Base-by-base conservation (phyloP, 495 filamentous ascomycete genomes). In the Polyplosphaeria fusca region DNA sequence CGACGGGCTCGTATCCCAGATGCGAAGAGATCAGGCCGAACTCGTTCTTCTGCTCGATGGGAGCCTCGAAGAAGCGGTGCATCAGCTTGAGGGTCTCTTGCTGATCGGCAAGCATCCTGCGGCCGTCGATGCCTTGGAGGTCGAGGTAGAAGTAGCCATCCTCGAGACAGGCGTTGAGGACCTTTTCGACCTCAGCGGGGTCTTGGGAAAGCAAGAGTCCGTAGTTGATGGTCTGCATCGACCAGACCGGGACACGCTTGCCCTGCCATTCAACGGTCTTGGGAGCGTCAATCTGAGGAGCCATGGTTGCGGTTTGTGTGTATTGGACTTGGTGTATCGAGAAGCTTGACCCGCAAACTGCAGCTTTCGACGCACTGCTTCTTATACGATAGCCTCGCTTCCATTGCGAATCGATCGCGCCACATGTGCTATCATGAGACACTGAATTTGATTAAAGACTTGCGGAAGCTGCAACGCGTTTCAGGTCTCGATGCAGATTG, bases 141-240 rank as follows among this genome's bases (percentile, higher is more conserved):
- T 81, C 74, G 46, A 82, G 76, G 63, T 82, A 77, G 68, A 83
- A 82, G 73, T 78, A 79, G 12, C 79, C 80, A 14, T 74, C 67
- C 13, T 75, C 67, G 56, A 75, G 70, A 65, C 77, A 80, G 41
- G 69, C 71, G 16, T 69, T 61, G 55, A 79, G 59, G 7, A 82
- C 72, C 57, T 73, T 78, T 27, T 79, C 75, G 11, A 76, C 65
- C 66, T 78, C 76, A 46, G 57, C 60, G 19, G 74, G 74, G 56
- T 79, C 57, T 30, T 65, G 51, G 12, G 44, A 61, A 38, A 79
- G 75, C 43, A 79, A 70, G 47, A 63, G 68, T 23, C 63, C 68
- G 61, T 73, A 79, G 68, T 76, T 63, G 65, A 79, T 71, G 47
- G 72, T 73, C 60, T 71, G 67, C 74, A 77, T 76, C 47, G 71